These are phyloP conservation scores for Pulveroboletus sp. DNA, from an alignment of 768 basidiomycete genomes.

Conservation along the genomic window DNA sequence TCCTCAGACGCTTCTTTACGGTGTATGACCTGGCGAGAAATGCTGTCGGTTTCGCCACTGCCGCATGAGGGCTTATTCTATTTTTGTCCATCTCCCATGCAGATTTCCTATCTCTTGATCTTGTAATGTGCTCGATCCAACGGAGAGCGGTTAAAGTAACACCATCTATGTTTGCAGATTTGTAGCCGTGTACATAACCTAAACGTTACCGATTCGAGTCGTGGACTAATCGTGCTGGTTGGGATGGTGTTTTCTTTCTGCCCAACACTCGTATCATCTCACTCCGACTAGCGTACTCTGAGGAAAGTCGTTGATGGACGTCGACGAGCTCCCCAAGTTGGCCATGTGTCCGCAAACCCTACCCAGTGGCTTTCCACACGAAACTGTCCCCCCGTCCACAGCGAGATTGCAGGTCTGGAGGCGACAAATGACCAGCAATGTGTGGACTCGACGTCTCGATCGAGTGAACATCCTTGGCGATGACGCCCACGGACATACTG, in stretches of 20 bases:
- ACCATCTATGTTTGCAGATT: not conserved
- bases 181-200: not conserved
- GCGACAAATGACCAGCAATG: constrained; percentile 19
- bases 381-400: constrained; percentile 15
- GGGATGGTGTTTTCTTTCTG: not conserved
- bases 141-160: not conserved
- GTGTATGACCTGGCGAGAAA: constrained; percentile 77
- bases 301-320: constrained; percentile 11
- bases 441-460: constrained; percentile 41
- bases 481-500: constrained; percentile 58
- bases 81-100: not conserved
- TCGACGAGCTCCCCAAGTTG: not conserved
- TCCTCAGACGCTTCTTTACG: constrained; percentile 89
- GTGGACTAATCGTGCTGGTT: not conserved
- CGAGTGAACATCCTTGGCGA: constrained; percentile 71
- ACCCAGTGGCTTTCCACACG: not conserved
- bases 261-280: not conserved
- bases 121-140: constrained; percentile 11
- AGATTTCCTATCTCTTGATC: not conserved
- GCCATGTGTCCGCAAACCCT: constrained; percentile 2
- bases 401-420: constrained; percentile 22
- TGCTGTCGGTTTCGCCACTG: constrained; percentile 80
- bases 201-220: not conserved
- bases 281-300: not conserved
- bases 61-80: constrained; percentile 24